Base-by-base conservation (phyloP, 805 yeast species). In the Saturnispora quitensis region DNA sequence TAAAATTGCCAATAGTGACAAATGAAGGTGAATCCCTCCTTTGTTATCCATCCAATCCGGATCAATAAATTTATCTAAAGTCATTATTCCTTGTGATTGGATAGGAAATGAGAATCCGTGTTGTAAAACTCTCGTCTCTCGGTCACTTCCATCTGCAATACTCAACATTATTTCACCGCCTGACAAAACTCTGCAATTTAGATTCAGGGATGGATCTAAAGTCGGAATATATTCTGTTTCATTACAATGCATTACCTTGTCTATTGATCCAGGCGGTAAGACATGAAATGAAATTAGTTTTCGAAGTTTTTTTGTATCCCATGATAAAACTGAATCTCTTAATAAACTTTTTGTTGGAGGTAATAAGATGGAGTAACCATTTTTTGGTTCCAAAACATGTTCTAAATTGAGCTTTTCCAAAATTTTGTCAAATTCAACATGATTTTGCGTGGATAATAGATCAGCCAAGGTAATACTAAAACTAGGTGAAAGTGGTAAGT, bases 1-100 rank as follows among this genome's bases (percentile, higher is more conserved):
- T 0, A 82, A 82, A 33, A 85, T 68, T 13, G 91, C 86, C 18
- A 82, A 73, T 49, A 80, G 73, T 5, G 93, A 89, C 36, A 86
- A 66, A 54, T 77, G 83, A 24, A 86, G 65, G 53, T 77, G 84
- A 44, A 81, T 69, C 20, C 73, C 61, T 28, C 66, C 69, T 8
- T 52, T 47, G 5, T 61, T 62, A 33, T 75, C 74, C 5, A 83
- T 62, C 93, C 95, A 86, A 1, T 65, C 62, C 24, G 84, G 74
- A 38, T 77, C 76, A n/a, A 86, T 68, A 2, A 90, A 88, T 47
- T 79, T 72, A 56, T 86, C 91, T 45, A 86, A 70, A 2, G 83
- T 62, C 55, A 84, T 80, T 1, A 86, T 75, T 56, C 90, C 86
- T 20, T 73, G 60, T 10, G 33, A 15, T 17, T 24, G 22, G 12